phyloP scores from a whole-genome alignment of 176 grass and related monocot genomes.

The Cenchrus americanus region DNA sequence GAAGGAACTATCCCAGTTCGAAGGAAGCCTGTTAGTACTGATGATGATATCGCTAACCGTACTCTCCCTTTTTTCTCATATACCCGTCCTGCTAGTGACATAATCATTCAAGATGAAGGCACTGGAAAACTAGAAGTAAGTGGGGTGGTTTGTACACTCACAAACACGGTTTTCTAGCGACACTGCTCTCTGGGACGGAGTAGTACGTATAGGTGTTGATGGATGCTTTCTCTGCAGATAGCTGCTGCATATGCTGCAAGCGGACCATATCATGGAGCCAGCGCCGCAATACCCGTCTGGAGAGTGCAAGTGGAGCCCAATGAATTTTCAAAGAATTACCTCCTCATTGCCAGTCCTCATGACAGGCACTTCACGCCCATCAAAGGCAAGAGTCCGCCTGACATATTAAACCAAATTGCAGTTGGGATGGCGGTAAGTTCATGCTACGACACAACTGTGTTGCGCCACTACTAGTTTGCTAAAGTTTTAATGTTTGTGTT shows the following conservation, averaged over 20 bases:
- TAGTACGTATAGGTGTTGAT: too few relatives aligned
- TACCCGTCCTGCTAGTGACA: neutral
- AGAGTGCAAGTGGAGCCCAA: neutral
- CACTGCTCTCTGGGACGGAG: too few relatives aligned
- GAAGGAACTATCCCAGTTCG: neutral
- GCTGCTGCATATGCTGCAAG: neutral
- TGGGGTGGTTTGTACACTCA: neutral
- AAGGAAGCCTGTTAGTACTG: neutral
- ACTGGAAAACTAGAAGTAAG: neutral
- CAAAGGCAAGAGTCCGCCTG: neutral
- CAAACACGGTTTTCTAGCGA: too few relatives aligned
- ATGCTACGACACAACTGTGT: too few relatives aligned
- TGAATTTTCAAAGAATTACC: conserved; percentile 24
- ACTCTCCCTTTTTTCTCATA: neutral
- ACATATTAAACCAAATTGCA: conserved; percentile 15
- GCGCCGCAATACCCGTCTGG: conserved; percentile 5
- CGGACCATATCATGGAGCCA: too few relatives aligned
- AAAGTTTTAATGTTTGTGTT: neutral
- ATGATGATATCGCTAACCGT: neutral
- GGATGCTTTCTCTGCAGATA: neutral
- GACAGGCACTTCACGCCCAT: neutral
- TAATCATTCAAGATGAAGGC: neutral
- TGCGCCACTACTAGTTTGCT: too few relatives aligned
- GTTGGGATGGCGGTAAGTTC: neutral
- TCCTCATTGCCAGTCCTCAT: conserved; percentile 5